Evolutionary conservation across 2,329 filamentous ascomycete genomes (phyloP).

Genomic region (Aspergillus intermedius): DNA sequence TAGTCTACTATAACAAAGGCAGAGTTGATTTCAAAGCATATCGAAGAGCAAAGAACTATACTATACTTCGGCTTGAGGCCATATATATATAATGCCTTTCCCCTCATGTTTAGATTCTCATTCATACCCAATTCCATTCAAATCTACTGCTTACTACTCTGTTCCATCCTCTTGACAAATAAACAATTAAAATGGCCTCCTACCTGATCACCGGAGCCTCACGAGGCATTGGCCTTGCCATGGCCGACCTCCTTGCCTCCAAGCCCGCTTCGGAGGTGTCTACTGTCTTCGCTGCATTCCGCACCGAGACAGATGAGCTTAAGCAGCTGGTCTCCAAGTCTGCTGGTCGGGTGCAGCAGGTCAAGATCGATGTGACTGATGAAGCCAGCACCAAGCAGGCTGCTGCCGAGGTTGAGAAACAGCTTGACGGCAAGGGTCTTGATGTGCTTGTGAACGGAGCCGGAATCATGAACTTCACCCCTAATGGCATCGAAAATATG

Average conservation of each 20-base stretch:
- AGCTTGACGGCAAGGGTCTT: slow-evolving; percentile 29
- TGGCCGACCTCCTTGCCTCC: slow-evolving; percentile 21
- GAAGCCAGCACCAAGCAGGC: slow-evolving; percentile 30
- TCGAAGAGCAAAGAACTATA: no score
- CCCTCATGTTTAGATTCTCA: no score
- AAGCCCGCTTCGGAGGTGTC: slow-evolving; percentile 24
- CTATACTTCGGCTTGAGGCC: no score
- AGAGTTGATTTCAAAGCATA: no score
- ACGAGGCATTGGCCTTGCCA: slow-evolving; percentile 29
- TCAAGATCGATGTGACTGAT: slow-evolving; percentile 33
- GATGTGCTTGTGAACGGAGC: slow-evolving; percentile 29
- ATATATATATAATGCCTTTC: no score
- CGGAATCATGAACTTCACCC: slow-evolving; percentile 14
- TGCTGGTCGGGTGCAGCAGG: slow-evolving; percentile 24
- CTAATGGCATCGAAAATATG: slow-evolving; percentile 10
- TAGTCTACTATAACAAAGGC: no score
- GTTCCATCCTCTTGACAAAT: no score
- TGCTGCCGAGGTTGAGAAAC: slow-evolving; percentile 24
- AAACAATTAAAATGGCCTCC: slow-evolving; percentile 20
- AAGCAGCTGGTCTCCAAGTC: slow-evolving; percentile 26
- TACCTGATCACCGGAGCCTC: slow-evolving; percentile 31
- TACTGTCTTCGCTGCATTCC: slow-evolving; percentile 36
- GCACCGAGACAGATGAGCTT: slow-evolving; percentile 23
- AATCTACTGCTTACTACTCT: no score
- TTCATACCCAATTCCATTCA: no score